A percentile compares a stretch with the other conserved stretches of the same genome.
These are phyloP conservation scores for Fusarium succisae DNA, from an alignment of 2,329 filamentous ascomycete genomes.

Conservation along the genomic window DNA sequence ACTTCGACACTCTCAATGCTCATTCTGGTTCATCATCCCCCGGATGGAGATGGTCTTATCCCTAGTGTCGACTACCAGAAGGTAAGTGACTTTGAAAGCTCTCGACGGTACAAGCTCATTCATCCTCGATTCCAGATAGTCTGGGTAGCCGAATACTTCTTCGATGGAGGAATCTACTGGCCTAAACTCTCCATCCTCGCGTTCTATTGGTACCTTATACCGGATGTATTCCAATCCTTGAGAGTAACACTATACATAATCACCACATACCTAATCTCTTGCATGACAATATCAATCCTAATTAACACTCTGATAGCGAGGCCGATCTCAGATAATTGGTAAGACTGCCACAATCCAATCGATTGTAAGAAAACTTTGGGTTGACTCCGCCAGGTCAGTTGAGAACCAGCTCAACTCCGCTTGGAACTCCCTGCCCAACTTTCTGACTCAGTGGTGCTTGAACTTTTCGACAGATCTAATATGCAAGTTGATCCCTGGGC, in stretches of 20 bases:
- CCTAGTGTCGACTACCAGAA: background rate
- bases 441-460: constrained; percentile 8
- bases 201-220: constrained; percentile 19
- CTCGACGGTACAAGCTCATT: background rate
- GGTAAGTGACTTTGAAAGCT: background rate
- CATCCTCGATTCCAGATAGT: background rate
- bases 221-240: background rate
- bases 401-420: constrained; percentile 7
- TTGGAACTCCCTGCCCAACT: background rate
- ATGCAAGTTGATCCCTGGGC: background rate
- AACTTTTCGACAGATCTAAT: constrained; percentile 13
- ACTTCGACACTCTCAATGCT: background rate
- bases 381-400: background rate
- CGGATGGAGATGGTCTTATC: background rate
- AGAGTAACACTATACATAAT: background rate
- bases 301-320: background rate
- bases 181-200: constrained; percentile 9
- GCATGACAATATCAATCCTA: background rate
- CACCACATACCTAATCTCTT: background rate
- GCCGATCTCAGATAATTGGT: constrained; percentile 9
- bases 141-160: constrained; percentile 4
- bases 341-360: background rate
- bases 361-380: accelerated
- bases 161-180: constrained; percentile 9
- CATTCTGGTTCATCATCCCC: background rate